Evolutionary conservation across 768 basidiomycete genomes (phyloP).

Genomic region (Sporobolomyces phaffii): DNA sequence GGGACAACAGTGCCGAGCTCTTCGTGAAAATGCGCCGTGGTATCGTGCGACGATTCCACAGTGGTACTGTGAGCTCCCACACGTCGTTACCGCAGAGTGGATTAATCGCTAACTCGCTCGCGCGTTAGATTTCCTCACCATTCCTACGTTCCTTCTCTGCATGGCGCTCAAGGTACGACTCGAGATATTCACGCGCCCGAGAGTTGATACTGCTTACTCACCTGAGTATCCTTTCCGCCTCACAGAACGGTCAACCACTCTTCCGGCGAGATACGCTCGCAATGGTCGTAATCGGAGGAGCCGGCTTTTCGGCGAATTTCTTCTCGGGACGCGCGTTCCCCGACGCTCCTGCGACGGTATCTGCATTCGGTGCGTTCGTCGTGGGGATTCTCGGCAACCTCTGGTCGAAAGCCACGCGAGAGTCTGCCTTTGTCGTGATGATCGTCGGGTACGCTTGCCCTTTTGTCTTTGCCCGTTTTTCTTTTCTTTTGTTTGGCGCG

Average conservation of each 20-base stretch:
- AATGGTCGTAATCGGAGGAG: conserved; percentile 43
- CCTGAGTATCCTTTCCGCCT: neutral
- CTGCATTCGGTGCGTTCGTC: conserved; percentile 71
- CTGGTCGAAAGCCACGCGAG: conserved; percentile 52
- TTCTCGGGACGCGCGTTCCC: conserved; percentile 51
- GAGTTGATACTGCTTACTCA: neutral
- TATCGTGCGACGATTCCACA: conserved; percentile 63
- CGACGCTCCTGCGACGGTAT: conserved; percentile 56
- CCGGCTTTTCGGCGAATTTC: conserved; percentile 71
- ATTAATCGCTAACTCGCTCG: too few species aligned
- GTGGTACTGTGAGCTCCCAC: conserved; percentile 59
- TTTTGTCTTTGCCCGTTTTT: neutral
- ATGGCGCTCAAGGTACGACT: conserved; percentile 54
- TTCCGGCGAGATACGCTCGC: conserved; percentile 48
- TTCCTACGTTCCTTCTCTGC: conserved; percentile 63
- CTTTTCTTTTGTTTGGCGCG: too few species aligned
- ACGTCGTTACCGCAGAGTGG: too few species aligned
- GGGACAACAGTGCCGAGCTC: conserved; percentile 55
- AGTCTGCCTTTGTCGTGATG: conserved; percentile 66
- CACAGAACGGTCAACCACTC: conserved; percentile 49
- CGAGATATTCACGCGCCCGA: neutral
- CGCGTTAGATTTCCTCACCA: conserved; percentile 55
- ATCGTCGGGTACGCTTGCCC: conserved; percentile 46
- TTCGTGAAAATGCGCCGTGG: conserved; percentile 63
- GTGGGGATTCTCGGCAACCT: conserved; percentile 72